A percentile compares a stretch with the other conserved stretches of the same genome.
phyloP scores from a whole-genome alignment of 257 asterid species.

The Leonotis leonurus region DNA sequence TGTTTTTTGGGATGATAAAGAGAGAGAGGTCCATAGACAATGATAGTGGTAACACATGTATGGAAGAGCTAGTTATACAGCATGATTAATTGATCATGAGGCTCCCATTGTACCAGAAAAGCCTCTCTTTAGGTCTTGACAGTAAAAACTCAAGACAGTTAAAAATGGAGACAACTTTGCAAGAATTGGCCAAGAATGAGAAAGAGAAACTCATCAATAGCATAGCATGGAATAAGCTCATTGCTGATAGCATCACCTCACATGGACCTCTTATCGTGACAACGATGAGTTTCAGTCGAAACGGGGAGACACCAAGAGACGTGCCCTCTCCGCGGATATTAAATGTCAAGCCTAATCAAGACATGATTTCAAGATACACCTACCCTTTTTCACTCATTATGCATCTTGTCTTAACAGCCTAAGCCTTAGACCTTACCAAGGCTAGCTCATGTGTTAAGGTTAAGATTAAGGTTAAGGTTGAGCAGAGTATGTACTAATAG shows the following conservation, averaged over 20 bases:
- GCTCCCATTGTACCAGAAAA: no score
- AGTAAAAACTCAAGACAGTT: background rate
- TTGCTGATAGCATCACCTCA: slow-evolving; percentile 15
- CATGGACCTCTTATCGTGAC: slow-evolving; percentile 19
- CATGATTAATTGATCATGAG: background rate
- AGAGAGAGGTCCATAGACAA: slow-evolving; percentile 29
- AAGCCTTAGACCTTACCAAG: no score
- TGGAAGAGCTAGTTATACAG: slow-evolving; percentile 13
- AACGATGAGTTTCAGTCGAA: slow-evolving; percentile 2
- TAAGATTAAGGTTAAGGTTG: no score
- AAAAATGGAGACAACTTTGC: background rate
- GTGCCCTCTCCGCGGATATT: slow-evolving; percentile 17
- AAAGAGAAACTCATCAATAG: background rate
- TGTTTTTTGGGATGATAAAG: background rate
- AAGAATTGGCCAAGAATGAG: slow-evolving; percentile 9
- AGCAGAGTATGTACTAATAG: no score
- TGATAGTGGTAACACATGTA: slow-evolving; percentile 32
- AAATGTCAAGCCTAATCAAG: slow-evolving; percentile 21
- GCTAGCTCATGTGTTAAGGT: no score
- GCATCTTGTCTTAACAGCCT: no score
- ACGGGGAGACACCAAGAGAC: slow-evolving; percentile 15
- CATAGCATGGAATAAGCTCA: slow-evolving; percentile 8
- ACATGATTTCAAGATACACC: background rate
- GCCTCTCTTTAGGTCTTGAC: background rate
- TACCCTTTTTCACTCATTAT: background rate